Base-by-base conservation (phyloP, 768 basidiomycete genomes). In the Lepiota venenata region DNA sequence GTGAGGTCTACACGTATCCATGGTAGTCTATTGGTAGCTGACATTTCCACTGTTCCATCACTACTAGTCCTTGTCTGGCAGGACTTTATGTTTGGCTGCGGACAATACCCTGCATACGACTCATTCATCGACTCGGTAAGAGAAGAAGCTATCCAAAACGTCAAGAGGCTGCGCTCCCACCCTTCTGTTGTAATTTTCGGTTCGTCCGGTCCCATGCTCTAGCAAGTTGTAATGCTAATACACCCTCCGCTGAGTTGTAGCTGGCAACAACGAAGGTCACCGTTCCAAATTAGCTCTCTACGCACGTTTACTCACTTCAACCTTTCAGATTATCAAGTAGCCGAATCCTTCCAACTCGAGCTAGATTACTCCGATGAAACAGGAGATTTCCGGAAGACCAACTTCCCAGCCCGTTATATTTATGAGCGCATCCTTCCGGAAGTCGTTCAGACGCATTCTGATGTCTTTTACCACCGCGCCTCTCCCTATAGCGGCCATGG, bases 61-160 rank as follows among this genome's bases (percentile, higher is more conserved):
- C 37, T 55, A 32, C 37, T 55, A 83, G 83, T 98, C 45, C 76
- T 97, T 32, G 93, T 97, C 25, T 97, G 95, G 95, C 95, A 97
- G 71, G 96, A 98, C 70, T 95, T 97, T 69, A 87, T 91, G 87
- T 98, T 98, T 67, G 93, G 87, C 29, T 97, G 95, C 66, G 95
- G 94, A 22, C 64, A 93, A 85, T 96, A 97, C 65, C 94, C 94
- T 0, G 94, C 91, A 3, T 86, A 95, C 62, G 84, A 92, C 56
- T 79, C 84, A 6, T 88, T 95, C 63, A 61, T 93, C 36, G 76
- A 79, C 36, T 87, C 83, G 20, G 85, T 97, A 22, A 75, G 81
- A 56, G 68, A 77, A 35, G 95, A 98, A 68, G 94, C 87, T 5
- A 83, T 85, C 56, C 87, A 91, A 60, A 90, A 84, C 57, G 91